Percentiles rank a stretch among this genome's conserved stretches.
Evolutionary conservation across 2,329 filamentous ascomycete species (phyloP).

Genomic region (Camptophora hylomeconis): DNA sequence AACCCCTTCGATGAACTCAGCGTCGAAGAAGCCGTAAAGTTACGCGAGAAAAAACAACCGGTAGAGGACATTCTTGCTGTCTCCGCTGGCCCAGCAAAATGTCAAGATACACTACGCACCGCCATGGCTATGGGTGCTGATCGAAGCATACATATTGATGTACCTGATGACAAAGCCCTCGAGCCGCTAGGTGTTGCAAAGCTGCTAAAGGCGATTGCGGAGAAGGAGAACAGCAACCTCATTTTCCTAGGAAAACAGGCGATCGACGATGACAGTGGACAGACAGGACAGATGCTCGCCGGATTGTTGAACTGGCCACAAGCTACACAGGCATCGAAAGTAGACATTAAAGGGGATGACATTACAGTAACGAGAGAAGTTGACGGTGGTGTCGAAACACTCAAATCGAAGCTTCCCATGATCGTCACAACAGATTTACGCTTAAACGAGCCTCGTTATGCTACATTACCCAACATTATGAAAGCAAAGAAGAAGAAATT

Average conservation of each 20-base stretch:
- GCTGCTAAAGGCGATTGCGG: conserved; percentile 64
- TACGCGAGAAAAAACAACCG: conserved; percentile 73
- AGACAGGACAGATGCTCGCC: conserved; percentile 97
- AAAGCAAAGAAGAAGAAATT: conserved; percentile 99
- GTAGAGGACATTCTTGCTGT: conserved; percentile 89
- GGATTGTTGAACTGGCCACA: conserved; percentile 85
- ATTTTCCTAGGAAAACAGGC: conserved; percentile 95
- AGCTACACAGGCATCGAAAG: conserved; percentile 81
- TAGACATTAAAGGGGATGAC: conserved; percentile 56
- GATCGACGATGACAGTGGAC: conserved; percentile 89
- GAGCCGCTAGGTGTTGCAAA: conserved; percentile 92
- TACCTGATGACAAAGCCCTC: conserved; percentile 54
- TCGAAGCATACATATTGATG: conserved; percentile 76
- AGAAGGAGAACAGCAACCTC: conserved; percentile 76
- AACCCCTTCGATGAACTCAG: conserved; percentile 99
- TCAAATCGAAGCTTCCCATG: conserved; percentile 75
- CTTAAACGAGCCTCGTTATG: conserved; percentile 89
- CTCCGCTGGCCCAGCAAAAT: conserved; percentile 76
- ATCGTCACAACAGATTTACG: conserved; percentile 89
- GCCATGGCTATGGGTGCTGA: conserved; percentile 99
- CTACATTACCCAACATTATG: conserved; percentile 96
- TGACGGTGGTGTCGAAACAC: conserved; percentile 85
- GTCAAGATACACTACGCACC: conserved; percentile 77
- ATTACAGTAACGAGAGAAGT: conserved; percentile 82
- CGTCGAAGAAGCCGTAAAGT: conserved; percentile 86